A percentile compares a stretch with the other conserved stretches of the same genome.
These are phyloP conservation scores for Aspergillus bombycis DNA, from an alignment of 2,329 filamentous ascomycete species.

Conservation along the genomic window DNA sequence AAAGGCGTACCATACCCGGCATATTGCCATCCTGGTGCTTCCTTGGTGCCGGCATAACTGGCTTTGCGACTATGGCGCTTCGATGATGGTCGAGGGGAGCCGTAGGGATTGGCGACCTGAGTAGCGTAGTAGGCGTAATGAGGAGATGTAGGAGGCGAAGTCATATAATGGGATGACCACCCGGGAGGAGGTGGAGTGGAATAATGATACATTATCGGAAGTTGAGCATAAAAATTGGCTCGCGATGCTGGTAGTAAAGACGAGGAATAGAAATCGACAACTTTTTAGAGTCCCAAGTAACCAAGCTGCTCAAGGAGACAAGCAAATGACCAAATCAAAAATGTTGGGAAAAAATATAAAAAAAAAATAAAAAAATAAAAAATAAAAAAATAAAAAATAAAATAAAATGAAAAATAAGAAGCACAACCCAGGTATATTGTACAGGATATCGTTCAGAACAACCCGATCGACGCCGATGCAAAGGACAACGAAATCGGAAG, in stretches of 20 bases:
- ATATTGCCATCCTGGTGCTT: constrained; percentile 43
- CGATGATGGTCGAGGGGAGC: constrained; percentile 47
- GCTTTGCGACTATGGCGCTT: constrained; percentile 61
- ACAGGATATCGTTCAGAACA: constrained; percentile 47
- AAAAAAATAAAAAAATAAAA: constrained; percentile 22
- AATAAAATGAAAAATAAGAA: constrained; percentile 21
- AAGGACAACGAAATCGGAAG: constrained; percentile 26
- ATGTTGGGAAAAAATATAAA: constrained; percentile 22
- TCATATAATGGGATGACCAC: constrained; percentile 55
- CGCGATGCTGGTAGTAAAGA: constrained; percentile 17
- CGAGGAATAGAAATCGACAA: constrained; percentile 21
- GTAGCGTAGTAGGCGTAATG: constrained; percentile 58
- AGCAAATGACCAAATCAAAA: no score
- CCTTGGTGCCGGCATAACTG: constrained; percentile 55
- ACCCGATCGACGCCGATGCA: constrained; percentile 39
- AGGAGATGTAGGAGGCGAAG: constrained; percentile 55
- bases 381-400: constrained; percentile 21
- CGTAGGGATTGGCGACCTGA: constrained; percentile 53
- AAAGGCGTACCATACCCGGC: constrained; percentile 51
- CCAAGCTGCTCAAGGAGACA: constrained; percentile 18
- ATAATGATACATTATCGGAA: constrained; percentile 51
- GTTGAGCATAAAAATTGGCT: constrained; percentile 35
- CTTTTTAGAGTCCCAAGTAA: constrained; percentile 21
- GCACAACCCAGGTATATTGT: constrained; percentile 46
- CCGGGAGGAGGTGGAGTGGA: constrained; percentile 51